Evolutionary conservation across 2,329 filamentous ascomycete species (phyloP), one percentile per base, ranked within the genome.

Genomic region (Sporothrix luriei): DNA sequence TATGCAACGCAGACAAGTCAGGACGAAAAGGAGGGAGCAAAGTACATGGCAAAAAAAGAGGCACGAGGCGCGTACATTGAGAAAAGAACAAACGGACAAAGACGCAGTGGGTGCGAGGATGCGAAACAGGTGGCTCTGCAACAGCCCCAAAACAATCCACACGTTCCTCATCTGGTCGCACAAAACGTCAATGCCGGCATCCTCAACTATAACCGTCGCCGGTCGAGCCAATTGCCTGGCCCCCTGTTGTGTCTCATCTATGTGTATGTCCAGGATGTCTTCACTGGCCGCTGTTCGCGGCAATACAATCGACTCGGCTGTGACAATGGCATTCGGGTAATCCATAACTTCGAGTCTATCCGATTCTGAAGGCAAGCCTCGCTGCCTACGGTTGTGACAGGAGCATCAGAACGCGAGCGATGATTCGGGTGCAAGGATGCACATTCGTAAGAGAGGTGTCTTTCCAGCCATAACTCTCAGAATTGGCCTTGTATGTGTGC

Each of bases 331-430:
- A 13, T 10, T 19, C 9, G 24, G 2, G 49, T 52, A 11, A 26
- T 54, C 14, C 24, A 16, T 16, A 4, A 26, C 24, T 29, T 54
- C 13, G 13, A 59, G 55, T 62, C n/a, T 11, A 24, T 62, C 38
- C n/a, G 57, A 46, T 43, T 62, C 57, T 46, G 26, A 24, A 62
- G 21, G 57, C 57, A 21, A 62, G n/a, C 21, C 38, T 26, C 38
- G 6, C 33, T 33, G 33, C 33, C 33, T 9, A 33, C 6, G 4
- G 33, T 33, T 0, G 33, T 33, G 4, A 33, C 2, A 6, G 33
- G 29, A 7, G 33, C 1, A 33, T 33, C 5, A 33, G 33, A 38
- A 10, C 33, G 29, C n/a, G 5, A 19, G 11, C 21, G 19, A 43
- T 43, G 19, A 1, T 24, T 26, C 29, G 5, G 29, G 55, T 40